A percentile compares a stretch with the other conserved stretches of the same genome.
Conservation (phyloP, 148 eudicot species). For the Diospyros kaki region DNA sequence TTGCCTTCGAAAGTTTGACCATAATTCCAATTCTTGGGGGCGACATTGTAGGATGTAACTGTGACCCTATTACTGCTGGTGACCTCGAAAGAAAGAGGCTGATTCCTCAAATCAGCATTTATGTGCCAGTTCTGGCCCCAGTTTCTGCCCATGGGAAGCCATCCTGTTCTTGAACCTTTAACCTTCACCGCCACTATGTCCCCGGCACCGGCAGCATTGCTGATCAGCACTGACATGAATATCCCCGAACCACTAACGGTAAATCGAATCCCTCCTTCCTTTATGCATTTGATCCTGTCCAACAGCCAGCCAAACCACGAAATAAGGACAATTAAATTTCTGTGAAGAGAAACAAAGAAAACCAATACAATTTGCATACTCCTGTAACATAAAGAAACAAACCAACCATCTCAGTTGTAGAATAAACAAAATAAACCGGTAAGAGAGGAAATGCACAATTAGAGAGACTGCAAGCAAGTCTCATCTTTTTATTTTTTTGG, state of each 20-base stretch:
- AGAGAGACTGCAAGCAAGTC: neutral
- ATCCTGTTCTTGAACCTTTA: slow-evolving; percentile 84
- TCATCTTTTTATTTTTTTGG: neutral
- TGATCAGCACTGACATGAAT: slow-evolving; percentile 72
- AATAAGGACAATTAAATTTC: neutral
- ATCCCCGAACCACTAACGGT: slow-evolving; percentile 64
- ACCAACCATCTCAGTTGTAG: neutral
- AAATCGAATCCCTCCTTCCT: slow-evolving; percentile 83
- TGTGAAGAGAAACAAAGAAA: neutral
- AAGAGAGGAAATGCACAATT: neutral
- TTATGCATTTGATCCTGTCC: slow-evolving; percentile 79
- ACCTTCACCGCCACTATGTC: slow-evolving; percentile 60
- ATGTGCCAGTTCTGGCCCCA: slow-evolving; percentile 95
- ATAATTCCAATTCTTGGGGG: slow-evolving; percentile 71
- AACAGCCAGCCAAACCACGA: neutral
- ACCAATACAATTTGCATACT: neutral
- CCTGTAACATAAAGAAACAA: neutral
- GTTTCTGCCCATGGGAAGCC: slow-evolving; percentile 86
- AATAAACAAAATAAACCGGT: neutral
- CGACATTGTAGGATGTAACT: slow-evolving; percentile 65
- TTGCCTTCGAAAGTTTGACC: slow-evolving; percentile 89
- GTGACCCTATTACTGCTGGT: slow-evolving; percentile 73
- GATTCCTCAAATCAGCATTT: slow-evolving; percentile 71
- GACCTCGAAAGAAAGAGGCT: slow-evolving; percentile 79
- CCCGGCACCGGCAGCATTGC: slow-evolving; percentile 85